Base-by-base conservation (phyloP, 2,329 filamentous ascomycete genomes). In the Aspergillus niger region DNA sequence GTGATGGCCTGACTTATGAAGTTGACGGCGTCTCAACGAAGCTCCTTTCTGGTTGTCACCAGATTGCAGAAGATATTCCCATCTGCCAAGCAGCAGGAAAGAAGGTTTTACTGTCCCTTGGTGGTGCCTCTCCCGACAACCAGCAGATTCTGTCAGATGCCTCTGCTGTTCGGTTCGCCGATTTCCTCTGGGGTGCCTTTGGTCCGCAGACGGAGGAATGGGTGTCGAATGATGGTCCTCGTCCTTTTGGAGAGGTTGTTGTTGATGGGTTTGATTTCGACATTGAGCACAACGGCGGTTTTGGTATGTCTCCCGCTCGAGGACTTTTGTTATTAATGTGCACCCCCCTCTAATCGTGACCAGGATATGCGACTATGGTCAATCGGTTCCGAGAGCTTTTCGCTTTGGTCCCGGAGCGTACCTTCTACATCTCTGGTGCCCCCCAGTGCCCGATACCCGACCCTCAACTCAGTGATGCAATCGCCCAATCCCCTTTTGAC, bases 181-280 rank as follows among this genome's bases (percentile, higher is more conserved):
- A 82, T 56, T 83, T 79, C 57, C 69, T 85, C 26, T 82, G 82
- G 76, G 74, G 75, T 60, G 76, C 81, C 2, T 85, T 84, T 62
- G 82, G 82, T 28, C 80, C 81, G 3, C 63, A 69, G 3, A 68
- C 69, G 2, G 60, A 66, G 22, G 51, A 32, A 4, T 78, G 76
- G 73, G 58, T 65, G 22, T 60, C 53, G 28, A 64, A 63, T 26
- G 69, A 65, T n/a, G 71, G 74, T 54, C 79, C 81, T 61, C 78
- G 82, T 61, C 82, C 83, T 2, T 83, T 83, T 62, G 78, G 79
- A 0, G 68, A 78, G 59, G 74, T 72, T 38, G 67, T 73, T 1
- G 71, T 85, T 8, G 82, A 85, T 69, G 83, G 83, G 3, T 84
- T 84, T 58, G 83, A 85, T 68, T 77, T 85, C 54, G 82, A 84